phyloP scores from a whole-genome alignment of 73 alveolate genomes.

The Breviolum minutum region DNA sequence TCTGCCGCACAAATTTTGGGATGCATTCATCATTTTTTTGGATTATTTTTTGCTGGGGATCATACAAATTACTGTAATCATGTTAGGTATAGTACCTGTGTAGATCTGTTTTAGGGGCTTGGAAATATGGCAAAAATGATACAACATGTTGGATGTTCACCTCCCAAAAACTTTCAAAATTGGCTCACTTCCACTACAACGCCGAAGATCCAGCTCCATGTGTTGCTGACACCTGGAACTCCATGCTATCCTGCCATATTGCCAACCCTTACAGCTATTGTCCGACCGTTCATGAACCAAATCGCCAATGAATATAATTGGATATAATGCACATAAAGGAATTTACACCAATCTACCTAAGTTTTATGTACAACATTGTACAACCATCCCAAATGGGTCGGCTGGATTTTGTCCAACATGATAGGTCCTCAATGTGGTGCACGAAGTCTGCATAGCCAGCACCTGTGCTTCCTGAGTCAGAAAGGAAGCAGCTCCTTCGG shows the following conservation, averaged over 20 bases:
- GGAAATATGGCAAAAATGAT: too few species aligned
- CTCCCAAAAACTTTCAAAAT: neutral
- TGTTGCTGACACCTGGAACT: slow-evolving; percentile 30
- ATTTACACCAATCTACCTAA: too few species aligned
- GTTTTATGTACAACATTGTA: too few species aligned
- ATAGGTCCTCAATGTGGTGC: neutral
- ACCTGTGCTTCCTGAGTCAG: slow-evolving; percentile 47
- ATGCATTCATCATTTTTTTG: too few species aligned
- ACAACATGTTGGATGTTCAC: too few species aligned
- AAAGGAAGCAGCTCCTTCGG: neutral
- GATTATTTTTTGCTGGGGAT: neutral
- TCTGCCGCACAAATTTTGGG: too few species aligned
- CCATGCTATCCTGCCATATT: slow-evolving; percentile 25
- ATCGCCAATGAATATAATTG: too few species aligned
- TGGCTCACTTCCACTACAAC: neutral
- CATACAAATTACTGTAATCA: neutral
- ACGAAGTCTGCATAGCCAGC: slow-evolving; percentile 38
- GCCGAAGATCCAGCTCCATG: slow-evolving; percentile 31
- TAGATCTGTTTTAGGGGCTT: too few species aligned
- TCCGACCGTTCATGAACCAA: too few species aligned
- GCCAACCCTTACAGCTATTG: neutral
- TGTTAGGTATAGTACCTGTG: neutral
- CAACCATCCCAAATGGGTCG: too few species aligned
- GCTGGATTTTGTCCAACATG: neutral
- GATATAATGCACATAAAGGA: too few species aligned